Conservation (phyloP, 495 filamentous ascomycete species). For the Pyrenopolyporus hunteri region DNA sequence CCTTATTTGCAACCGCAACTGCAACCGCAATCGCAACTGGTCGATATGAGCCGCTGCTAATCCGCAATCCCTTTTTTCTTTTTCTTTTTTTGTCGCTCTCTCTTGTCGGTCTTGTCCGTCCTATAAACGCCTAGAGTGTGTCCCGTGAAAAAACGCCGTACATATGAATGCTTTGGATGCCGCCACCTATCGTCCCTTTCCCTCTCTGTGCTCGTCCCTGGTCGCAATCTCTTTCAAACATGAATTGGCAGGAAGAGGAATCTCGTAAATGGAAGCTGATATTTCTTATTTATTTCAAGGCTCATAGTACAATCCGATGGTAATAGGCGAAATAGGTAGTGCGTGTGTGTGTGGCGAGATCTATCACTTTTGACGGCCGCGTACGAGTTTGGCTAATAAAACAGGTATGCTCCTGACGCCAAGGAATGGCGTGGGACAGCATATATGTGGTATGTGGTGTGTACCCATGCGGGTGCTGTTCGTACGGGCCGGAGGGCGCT, state of each 20-base stretch:
- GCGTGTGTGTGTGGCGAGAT: conserved; percentile 3
- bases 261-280: conserved; percentile 20
- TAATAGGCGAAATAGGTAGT: conserved; percentile 1
- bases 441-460: not conserved
- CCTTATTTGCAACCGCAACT: conserved; percentile 23
- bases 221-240: conserved; percentile 34
- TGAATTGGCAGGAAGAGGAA: conserved; percentile 23
- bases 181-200: conserved; percentile 16
- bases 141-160: conserved; percentile 32
- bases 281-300: conserved; percentile 12
- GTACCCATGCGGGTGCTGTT: too few relatives aligned
- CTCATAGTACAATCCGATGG: conserved; percentile 27
- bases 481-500: not conserved
- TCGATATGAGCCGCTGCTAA: conserved; percentile 20
- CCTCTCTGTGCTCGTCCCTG: conserved; percentile 18
- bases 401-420: not conserved
- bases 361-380: not conserved
- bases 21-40: not conserved
- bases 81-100: conserved; percentile 8
- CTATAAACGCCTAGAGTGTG: too few relatives aligned
- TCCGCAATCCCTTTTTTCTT: conserved; percentile 28
- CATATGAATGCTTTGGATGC: conserved; percentile 39
- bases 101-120: too few relatives aligned
- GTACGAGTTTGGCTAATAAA: not conserved
- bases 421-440: not conserved